Conservation (phyloP, 2,329 filamentous ascomycete genomes). For the Trichoderma sp. region DNA sequence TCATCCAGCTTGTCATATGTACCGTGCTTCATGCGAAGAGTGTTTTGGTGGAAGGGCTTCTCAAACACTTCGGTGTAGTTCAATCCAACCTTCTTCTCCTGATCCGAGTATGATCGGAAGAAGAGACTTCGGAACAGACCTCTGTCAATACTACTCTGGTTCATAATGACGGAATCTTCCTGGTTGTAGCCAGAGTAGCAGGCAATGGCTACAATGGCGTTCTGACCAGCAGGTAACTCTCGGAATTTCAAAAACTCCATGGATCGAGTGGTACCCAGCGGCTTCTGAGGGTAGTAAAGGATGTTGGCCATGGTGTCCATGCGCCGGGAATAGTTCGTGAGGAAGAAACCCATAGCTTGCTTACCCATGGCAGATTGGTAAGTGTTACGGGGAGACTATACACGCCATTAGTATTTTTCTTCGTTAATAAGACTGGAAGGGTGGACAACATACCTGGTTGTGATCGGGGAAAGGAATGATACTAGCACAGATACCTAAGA, state of each 20-base stretch:
- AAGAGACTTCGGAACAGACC: slow-evolving; percentile 96
- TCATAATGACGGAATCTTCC: slow-evolving; percentile 99
- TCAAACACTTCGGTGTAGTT: slow-evolving; percentile 92
- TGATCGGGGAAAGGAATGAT: slow-evolving; percentile 99
- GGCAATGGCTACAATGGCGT: slow-evolving; percentile 95
- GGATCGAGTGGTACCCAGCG: slow-evolving; percentile 88
- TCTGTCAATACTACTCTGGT: slow-evolving; percentile 97
- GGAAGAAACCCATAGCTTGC: slow-evolving; percentile 98
- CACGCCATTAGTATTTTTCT: slow-evolving; percentile 32
- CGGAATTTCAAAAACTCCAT: slow-evolving; percentile 99
- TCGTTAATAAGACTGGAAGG: neutral
- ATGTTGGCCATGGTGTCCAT: slow-evolving; percentile 99
- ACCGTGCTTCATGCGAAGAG: slow-evolving; percentile 86
- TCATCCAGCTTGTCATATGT: slow-evolving; percentile 98
- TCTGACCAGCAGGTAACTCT: slow-evolving; percentile 93
- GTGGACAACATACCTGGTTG: slow-evolving; percentile 66
- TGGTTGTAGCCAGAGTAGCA: slow-evolving; percentile 99
- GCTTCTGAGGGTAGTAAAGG: slow-evolving; percentile 97
- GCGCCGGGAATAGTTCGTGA: slow-evolving; percentile 93
- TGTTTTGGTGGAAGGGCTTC: slow-evolving; percentile 86
- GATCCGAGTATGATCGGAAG: slow-evolving; percentile 95
- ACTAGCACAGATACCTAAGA: slow-evolving; percentile 95
- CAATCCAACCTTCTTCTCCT: slow-evolving; percentile 93
- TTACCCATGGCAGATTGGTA: slow-evolving; percentile 99
- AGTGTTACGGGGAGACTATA: slow-evolving; percentile 90